Base-by-base conservation (phyloP, 2,329 filamentous ascomycete species). In the Xylaria sp. region DNA sequence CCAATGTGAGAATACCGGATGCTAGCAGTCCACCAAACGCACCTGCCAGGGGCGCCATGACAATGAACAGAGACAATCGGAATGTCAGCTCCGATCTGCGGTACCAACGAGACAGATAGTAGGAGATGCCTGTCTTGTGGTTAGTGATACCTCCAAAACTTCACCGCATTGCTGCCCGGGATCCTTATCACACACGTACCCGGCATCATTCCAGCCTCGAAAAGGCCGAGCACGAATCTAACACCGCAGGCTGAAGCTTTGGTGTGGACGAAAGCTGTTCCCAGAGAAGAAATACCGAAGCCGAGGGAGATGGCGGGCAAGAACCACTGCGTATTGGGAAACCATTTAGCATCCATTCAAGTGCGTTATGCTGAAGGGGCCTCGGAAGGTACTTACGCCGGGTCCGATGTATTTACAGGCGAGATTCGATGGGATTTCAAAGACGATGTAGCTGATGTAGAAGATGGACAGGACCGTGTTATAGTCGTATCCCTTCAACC, bases 81-180 rank as follows among this genome's bases (percentile, higher is more conserved):
- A 91, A 91, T 0, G 86, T 83, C 5, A 92, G 78, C 74, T 92
- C 89, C 52, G 83, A 83, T 33, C 87, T 80, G n/a, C 88, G 80
- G 68, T 92, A 92, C 89, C 89, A 92, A 54, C 89, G 80, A 0
- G 85, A 88, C 19, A 92, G 77, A 69, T 92, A 92, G 75, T 92
- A 92, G 0, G 89, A 88, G 42, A 91, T 90, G 0, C 90, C 64
- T 66, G 25, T 57, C 11, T n/a, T 19, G 1, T 6, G 1, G 28
- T 56, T 38, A 60, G 51, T 52, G 9, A 12, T 28, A 40, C 2
- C 2, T 4, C 15, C 0, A 43, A 14, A 4, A n/a, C 23, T 45
- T 17, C 12, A 12, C 14, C 33, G 12, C 28, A 2, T 45, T 33
- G 25, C 19, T 1, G 5, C 1, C 17, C 25, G 1, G 2, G 31